Conservation (phyloP, 495 filamentous ascomycete genomes). For the Hapsidospora chrysogenum region DNA sequence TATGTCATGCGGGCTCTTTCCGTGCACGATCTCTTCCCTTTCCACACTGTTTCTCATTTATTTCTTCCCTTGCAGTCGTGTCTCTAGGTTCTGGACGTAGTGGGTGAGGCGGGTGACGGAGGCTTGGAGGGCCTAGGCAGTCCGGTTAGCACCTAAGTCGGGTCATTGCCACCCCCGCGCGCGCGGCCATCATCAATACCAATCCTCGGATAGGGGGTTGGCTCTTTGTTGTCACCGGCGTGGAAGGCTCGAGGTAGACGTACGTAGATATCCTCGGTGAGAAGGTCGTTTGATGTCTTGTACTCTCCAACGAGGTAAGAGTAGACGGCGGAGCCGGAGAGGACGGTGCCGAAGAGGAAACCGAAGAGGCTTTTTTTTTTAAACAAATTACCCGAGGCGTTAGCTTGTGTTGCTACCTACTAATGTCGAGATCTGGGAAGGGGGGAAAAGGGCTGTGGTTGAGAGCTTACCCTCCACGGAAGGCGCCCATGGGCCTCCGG, state of each 20-base stretch:
- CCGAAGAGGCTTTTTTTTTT: conserved; percentile 55
- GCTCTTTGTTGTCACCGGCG: too few relatives aligned
- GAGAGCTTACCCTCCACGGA: conserved; percentile 72
- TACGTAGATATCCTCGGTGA: conserved; percentile 95
- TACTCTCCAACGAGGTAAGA: conserved; percentile 89
- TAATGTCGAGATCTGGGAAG: neutral
- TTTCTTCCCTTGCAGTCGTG: conserved; percentile 50
- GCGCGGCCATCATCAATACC: too few relatives aligned
- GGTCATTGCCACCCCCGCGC: too few relatives aligned
- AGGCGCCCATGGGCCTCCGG: conserved; percentile 74
- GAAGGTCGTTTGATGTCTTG: conserved; percentile 77
- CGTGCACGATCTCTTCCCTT: too few relatives aligned
- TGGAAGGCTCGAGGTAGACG: too few relatives aligned
- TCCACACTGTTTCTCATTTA: conserved; percentile 12
- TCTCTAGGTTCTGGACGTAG: conserved; percentile 68
- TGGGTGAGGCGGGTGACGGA: conserved; percentile 72
- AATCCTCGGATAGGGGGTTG: too few relatives aligned
- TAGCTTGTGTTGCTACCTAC: conserved; percentile 2
- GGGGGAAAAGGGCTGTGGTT: too few relatives aligned
- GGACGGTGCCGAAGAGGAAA: conserved; percentile 73
- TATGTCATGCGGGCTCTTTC: too few relatives aligned
- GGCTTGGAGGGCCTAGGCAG: conserved; percentile 60
- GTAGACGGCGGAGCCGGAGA: conserved; percentile 68
- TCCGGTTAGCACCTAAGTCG: neutral
- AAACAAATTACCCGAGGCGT: conserved; percentile 4